phyloP scores from a whole-genome alignment of 768 basidiomycete species.

The Auricularia auricula-judae region DNA sequence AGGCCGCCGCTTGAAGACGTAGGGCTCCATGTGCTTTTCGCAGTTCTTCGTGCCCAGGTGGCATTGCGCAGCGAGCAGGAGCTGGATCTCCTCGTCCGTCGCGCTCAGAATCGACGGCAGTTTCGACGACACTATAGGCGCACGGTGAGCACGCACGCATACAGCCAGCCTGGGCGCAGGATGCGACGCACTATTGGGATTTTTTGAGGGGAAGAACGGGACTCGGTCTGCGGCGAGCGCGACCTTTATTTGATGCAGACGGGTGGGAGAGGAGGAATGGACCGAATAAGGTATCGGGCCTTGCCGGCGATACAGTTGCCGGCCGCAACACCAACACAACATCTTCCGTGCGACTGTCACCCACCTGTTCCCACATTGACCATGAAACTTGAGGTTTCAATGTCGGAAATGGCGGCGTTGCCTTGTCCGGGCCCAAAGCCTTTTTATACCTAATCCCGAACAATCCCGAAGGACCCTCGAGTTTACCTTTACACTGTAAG shows the following conservation, averaged over 20 bases:
- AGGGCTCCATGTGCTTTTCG: constrained; percentile 97
- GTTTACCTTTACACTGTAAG: no score
- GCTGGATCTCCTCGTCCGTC: constrained; percentile 95
- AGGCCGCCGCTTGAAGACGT: constrained; percentile 92
- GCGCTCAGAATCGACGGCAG: constrained; percentile 87
- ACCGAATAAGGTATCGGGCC: neutral
- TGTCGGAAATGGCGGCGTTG: no score
- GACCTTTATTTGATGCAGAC: neutral
- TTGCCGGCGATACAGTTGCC: neutral
- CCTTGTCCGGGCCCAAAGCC: no score
- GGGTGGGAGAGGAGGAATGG: neutral
- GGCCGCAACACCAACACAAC: neutral
- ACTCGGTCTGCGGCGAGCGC: neutral
- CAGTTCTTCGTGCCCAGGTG: constrained; percentile 99
- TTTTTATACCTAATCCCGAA: no score
- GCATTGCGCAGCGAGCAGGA: constrained; percentile 88
- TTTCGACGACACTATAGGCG: constrained; percentile 55
- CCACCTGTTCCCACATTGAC: no score
- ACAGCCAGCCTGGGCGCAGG: neutral
- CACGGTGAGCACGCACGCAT: neutral
- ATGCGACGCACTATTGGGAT: neutral
- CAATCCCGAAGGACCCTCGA: no score
- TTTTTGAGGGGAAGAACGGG: neutral
- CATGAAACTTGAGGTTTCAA: no score
- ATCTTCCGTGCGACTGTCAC: no score